phyloP scores from a whole-genome alignment of 257 asterid species.

The Solanum bulbocastanum region DNA sequence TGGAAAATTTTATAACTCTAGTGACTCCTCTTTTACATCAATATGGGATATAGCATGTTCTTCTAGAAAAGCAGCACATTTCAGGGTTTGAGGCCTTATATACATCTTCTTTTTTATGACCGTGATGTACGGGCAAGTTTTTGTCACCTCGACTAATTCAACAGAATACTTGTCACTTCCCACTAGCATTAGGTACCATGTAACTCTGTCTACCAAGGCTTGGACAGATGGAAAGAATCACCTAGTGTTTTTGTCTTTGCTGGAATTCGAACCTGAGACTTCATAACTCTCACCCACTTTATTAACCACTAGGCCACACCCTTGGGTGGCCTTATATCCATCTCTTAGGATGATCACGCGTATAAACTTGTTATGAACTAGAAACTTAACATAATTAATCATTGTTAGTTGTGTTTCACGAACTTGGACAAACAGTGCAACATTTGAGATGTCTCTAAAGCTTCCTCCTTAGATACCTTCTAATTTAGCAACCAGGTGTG shows the following conservation, averaged over 20 bases:
- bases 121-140: not conserved
- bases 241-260: not conserved
- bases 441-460: not conserved
- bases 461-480: not conserved
- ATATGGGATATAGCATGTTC: not conserved
- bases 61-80: not conserved
- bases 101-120: not conserved
- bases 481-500: not conserved
- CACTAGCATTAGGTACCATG: not conserved
- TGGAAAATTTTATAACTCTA: not conserved
- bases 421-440: not conserved
- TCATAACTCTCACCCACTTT: not conserved
- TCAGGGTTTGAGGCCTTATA: not conserved
- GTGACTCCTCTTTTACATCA: not conserved
- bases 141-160: not conserved
- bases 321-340: not conserved
- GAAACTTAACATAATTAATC: not conserved
- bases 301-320: not conserved
- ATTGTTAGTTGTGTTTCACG: not conserved
- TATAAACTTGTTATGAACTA: not conserved
- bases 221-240: not conserved
- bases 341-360: not conserved
- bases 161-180: not conserved
- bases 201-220: not conserved
- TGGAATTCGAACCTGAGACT: not conserved